phyloP scores from a whole-genome alignment of 495 filamentous ascomycete genomes.

The Aspergillus saccharolyticus region DNA sequence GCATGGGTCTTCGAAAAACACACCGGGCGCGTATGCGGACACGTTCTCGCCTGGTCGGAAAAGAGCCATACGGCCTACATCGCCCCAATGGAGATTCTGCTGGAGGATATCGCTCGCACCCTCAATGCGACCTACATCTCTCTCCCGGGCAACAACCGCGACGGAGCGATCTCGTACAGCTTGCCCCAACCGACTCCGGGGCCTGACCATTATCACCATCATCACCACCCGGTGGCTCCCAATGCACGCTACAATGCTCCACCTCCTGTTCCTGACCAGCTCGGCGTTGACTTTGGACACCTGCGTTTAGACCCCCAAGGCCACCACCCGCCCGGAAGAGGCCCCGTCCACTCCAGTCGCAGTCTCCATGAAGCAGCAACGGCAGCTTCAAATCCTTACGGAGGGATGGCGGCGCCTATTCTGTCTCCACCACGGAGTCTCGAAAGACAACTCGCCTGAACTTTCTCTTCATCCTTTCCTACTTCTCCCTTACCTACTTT shows the following conservation, averaged over 20 bases:
- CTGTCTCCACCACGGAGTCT: constrained; percentile 35
- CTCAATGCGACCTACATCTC: constrained; percentile 46
- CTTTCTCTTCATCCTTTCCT: not conserved
- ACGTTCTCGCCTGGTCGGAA: constrained; percentile 81
- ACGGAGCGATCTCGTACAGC: constrained; percentile 24
- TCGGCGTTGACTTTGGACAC: constrained; percentile 33
- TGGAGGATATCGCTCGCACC: constrained; percentile 77
- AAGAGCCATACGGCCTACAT: constrained; percentile 77
- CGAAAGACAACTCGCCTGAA: constrained; percentile 39
- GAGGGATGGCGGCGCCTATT: constrained; percentile 26
- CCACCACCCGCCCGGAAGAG: not conserved
- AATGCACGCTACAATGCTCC: constrained; percentile 19
- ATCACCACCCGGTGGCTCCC: not conserved
- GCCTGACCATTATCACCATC: constrained; percentile 14
- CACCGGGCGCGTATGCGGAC: constrained; percentile 76
- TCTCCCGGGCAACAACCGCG: constrained; percentile 33
- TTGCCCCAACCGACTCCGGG: constrained; percentile 16
- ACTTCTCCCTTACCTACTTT: not conserved
- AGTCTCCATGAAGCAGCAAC: constrained; percentile 14
- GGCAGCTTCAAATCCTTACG: constrained; percentile 16
- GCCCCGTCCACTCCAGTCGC: constrained; percentile 21
- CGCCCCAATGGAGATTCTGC: constrained; percentile 85
- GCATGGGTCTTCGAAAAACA: constrained; percentile 88
- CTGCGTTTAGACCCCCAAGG: constrained; percentile 21
- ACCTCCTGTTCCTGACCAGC: constrained; percentile 24